Percentiles rank a stretch among this genome's conserved stretches.
Conservation (phyloP, 306 rosid species). For the Dalbergia cultrata region DNA sequence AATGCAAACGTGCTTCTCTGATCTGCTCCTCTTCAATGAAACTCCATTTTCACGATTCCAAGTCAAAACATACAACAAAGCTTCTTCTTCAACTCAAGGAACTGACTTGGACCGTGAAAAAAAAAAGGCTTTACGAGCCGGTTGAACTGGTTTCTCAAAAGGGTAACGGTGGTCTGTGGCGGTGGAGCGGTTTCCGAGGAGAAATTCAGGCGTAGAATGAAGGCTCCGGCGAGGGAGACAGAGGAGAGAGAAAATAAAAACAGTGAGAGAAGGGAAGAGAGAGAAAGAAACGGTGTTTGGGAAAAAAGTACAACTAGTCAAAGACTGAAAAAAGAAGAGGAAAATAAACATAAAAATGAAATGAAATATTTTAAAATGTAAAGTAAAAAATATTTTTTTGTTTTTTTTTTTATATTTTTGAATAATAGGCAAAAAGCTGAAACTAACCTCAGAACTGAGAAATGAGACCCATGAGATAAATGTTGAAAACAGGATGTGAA, state of each 20-base stretch:
- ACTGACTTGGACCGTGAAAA: slow-evolving; percentile 36
- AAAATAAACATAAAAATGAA: neutral
- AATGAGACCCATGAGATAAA: neutral
- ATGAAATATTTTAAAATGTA: slow-evolving; percentile 7
- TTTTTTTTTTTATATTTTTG: neutral
- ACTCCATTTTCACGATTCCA: slow-evolving; percentile 51
- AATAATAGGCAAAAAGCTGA: neutral
- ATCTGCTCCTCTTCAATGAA: slow-evolving; percentile 55
- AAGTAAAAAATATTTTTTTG: neutral
- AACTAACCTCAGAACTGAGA: neutral
- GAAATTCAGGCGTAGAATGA: slow-evolving; percentile 37
- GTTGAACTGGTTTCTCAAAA: slow-evolving; percentile 22
- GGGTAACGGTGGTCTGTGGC: neutral
- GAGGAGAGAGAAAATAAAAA: slow-evolving; percentile 58
- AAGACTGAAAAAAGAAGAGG: slow-evolving; percentile 48
- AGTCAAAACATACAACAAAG: slow-evolving; percentile 48
- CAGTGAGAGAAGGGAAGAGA: slow-evolving; percentile 48
- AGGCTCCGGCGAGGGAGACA: slow-evolving; percentile 51
- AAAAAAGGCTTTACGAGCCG: slow-evolving; percentile 26
- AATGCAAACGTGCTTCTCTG: slow-evolving; percentile 52
- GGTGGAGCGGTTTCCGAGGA: neutral
- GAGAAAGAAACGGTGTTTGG: slow-evolving; percentile 54
- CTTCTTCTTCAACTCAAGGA: slow-evolving; percentile 48
- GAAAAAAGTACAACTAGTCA: slow-evolving; percentile 75
- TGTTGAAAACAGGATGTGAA: neutral